A percentile compares a stretch with the other conserved stretches of the same genome.
These are phyloP conservation scores for Apiospora rasikravindrae DNA, from an alignment of 2,329 filamentous ascomycete genomes.

Conservation along the genomic window DNA sequence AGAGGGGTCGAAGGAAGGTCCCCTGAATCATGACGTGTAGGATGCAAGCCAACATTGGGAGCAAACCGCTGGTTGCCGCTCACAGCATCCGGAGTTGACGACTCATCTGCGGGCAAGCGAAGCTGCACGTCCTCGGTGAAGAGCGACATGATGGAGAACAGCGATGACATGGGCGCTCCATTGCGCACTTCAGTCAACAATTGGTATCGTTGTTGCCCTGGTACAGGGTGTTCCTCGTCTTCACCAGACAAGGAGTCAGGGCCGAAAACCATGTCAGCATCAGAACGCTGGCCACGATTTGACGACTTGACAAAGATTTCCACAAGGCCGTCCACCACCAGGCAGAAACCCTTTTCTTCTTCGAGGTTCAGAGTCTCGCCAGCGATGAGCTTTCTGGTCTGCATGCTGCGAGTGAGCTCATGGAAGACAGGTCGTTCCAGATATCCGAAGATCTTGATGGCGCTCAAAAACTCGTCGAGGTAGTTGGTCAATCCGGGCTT, in stretches of 20 bases:
- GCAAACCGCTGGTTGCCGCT: conserved; percentile 36
- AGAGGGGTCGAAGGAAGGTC: conserved; percentile 25
- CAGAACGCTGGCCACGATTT: conserved; percentile 27
- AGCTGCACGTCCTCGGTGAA: conserved; percentile 95
- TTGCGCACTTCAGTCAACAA: conserved; percentile 97
- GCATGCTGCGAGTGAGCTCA: conserved; percentile 96
- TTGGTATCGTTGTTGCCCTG: conserved; percentile 82
- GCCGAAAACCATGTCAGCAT: conserved; percentile 38
- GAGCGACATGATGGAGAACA: conserved; percentile 95
- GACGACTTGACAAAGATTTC: conserved; percentile 98
- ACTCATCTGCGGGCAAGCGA: conserved; percentile 71
- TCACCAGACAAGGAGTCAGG: conserved; percentile 64
- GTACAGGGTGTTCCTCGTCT: conserved; percentile 66
- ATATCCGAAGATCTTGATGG: conserved; percentile 99
- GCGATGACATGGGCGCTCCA: conserved; percentile 95
- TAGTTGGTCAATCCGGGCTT: conserved; percentile 96
- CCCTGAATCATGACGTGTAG: conserved; percentile 25
- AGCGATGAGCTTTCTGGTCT: conserved; percentile 93
- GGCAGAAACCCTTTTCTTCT: conserved; percentile 96
- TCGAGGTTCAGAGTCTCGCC: conserved; percentile 94
- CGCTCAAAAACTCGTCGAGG: conserved; percentile 94
- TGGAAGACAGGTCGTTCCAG: conserved; percentile 96
- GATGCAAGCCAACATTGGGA: conserved; percentile 27
- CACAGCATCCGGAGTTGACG: conserved; percentile 35
- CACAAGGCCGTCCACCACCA: conserved; percentile 94